phyloP scores from a whole-genome alignment of 192 early-diverging fungal genomes.

The Backusella westeae region DNA sequence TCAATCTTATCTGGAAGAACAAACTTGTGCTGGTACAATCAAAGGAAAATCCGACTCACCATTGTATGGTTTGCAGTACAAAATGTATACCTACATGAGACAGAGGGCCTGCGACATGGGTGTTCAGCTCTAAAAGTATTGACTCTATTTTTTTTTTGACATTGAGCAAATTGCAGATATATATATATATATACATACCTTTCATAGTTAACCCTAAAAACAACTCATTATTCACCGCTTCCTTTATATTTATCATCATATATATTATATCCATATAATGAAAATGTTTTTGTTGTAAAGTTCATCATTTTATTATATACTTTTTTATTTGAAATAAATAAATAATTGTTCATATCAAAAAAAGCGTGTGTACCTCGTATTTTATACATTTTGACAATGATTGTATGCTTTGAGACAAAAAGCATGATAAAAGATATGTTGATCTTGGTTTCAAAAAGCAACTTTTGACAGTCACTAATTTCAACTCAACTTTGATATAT shows the following conservation, averaged over 20 bases:
- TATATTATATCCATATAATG: constrained; percentile 3
- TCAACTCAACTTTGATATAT: not conserved
- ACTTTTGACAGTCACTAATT: not conserved
- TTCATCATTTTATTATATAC: constrained; percentile 6
- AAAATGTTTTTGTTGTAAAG: constrained; percentile 9
- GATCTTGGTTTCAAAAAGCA: not conserved
- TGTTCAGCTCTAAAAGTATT: constrained; percentile 4
- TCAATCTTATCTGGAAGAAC: not conserved
- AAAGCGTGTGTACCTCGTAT: not conserved
- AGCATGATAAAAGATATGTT: not conserved
- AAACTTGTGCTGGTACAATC: not conserved
- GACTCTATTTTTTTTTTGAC: not conserved
- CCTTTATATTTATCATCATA: not conserved
- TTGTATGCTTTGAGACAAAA: not conserved
- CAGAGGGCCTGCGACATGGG: constrained; percentile 28
- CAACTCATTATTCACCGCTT: constrained; percentile 1
- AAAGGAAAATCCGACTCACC: constrained; percentile 24
- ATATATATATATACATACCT: not conserved
- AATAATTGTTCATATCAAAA: not conserved
- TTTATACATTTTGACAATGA: not conserved
- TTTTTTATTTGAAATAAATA: constrained; percentile 1
- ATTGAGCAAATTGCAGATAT: not conserved
- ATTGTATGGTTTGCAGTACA: constrained; percentile 32
- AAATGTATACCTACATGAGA: constrained; percentile 33
- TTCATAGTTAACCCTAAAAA: not conserved